Evolutionary conservation across 2,329 filamentous ascomycete species (phyloP).

Genomic region (Coniochaeta pulveracea): DNA sequence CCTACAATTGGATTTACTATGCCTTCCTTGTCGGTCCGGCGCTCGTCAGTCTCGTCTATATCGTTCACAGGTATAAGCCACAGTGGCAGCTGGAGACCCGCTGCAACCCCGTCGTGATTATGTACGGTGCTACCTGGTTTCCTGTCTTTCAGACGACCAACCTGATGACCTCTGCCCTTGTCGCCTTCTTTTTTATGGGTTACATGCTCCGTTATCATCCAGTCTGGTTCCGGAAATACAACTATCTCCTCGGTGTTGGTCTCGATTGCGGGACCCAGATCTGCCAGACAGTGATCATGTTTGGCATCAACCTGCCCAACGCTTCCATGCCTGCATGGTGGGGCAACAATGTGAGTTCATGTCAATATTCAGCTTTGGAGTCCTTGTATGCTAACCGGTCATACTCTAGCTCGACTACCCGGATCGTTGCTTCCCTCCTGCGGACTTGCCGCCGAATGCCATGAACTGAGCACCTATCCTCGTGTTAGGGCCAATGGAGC

Average conservation of each 20-base stretch:
- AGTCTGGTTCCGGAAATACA: conserved; percentile 29
- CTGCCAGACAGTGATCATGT: conserved; percentile 16
- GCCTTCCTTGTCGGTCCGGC: conserved; percentile 17
- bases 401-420: conserved; percentile 5
- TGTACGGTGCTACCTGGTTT: conserved; percentile 14
- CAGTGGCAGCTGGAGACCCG: conserved; percentile 17
- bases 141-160: conserved; percentile 18
- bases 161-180: conserved; percentile 14
- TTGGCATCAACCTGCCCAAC: conserved; percentile 16
- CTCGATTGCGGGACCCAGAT: conserved; percentile 22
- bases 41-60: conserved; percentile 12
- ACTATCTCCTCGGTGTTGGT: conserved; percentile 27
- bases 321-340: conserved; percentile 17
- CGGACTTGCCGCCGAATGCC: conserved; percentile 11
- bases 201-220: conserved; percentile 17
- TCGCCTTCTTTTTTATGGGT: conserved; percentile 19
- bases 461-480: conserved; percentile 10
- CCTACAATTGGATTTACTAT: conserved; percentile 18
- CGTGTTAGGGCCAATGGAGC: too few relatives aligned
- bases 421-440: conserved; percentile 16
- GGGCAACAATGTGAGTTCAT: conserved; percentile 15
- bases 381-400: too few relatives aligned
- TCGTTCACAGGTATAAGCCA: conserved; percentile 15
- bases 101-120: conserved; percentile 16
- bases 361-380: too few relatives aligned